Conservation (phyloP, 768 basidiomycete genomes). For the Lactarius hatsudake region DNA sequence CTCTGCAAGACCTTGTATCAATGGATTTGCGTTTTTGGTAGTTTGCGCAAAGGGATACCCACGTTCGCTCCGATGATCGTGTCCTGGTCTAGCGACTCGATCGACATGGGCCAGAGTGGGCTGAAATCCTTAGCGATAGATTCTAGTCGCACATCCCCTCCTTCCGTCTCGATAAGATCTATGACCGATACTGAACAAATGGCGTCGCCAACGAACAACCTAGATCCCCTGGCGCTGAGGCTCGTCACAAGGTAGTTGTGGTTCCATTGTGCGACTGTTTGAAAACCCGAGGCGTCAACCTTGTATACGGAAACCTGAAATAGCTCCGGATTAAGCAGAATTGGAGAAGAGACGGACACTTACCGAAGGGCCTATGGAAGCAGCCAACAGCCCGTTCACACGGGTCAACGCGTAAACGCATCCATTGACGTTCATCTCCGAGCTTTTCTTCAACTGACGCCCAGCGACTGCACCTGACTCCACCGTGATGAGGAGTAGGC, state of each 20-base stretch:
- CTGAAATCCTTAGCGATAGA: conserved; percentile 71
- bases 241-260: conserved; percentile 79
- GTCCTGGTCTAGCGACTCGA: conserved; percentile 54
- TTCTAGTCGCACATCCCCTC: conserved; percentile 35
- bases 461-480: conserved; percentile 31
- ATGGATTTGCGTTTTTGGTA: background rate
- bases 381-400: conserved; percentile 52
- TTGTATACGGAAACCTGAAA: conserved; percentile 34
- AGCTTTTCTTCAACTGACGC: conserved; percentile 35
- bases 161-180: conserved; percentile 41
- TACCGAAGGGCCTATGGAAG: conserved; percentile 76
- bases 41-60: conserved; percentile 32
- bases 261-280: conserved; percentile 60
- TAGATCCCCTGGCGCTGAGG: conserved; percentile 52
- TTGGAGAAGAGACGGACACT: conserved; percentile 27
- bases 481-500: conserved; percentile 55
- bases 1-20: conserved; percentile 40
- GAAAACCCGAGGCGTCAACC: conserved; percentile 46
- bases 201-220: conserved; percentile 73
- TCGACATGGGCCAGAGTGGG: conserved; percentile 68
- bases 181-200: conserved; percentile 77
- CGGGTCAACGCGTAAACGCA: conserved; percentile 65
- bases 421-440: conserved; percentile 51
- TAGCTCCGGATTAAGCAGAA: background rate
- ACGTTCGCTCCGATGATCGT: conserved; percentile 76